Conservation (phyloP, 495 filamentous ascomycete species). For the Geopyxis carbonaria region DNA sequence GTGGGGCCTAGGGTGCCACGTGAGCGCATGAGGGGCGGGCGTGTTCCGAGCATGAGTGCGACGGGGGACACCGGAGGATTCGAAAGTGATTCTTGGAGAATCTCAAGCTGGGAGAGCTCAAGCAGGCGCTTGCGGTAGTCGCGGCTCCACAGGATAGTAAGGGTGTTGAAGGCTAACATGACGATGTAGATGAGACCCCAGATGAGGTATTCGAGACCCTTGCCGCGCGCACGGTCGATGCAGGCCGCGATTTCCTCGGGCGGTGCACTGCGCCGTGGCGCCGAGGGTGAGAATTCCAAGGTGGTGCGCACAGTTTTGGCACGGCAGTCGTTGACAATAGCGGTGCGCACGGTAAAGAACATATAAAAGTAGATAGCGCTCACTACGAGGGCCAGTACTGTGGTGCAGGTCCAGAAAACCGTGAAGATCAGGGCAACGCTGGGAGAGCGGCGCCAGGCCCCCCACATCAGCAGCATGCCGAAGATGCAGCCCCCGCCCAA, state of each 20-base stretch:
- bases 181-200: constrained; percentile 13
- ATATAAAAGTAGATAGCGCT: constrained; percentile 16
- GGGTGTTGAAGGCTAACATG: constrained; percentile 8
- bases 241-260: constrained; percentile 11
- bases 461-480: constrained; percentile 22
- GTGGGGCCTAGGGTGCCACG: too few relatives aligned
- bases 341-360: constrained; percentile 9
- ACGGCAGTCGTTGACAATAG: constrained; percentile 1
- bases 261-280: constrained; percentile 13
- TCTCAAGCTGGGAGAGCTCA: constrained; percentile 9
- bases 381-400: constrained; percentile 11
- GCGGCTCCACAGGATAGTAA: constrained; percentile 13
- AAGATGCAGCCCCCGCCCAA: constrained; percentile 15
- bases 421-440: constrained; percentile 17
- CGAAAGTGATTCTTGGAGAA: constrained; percentile 1
- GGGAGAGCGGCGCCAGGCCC: constrained; percentile 20
- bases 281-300: constrained; percentile 2
- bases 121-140: constrained; percentile 14
- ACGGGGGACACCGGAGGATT: too few relatives aligned
- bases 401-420: constrained; percentile 13
- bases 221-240: background rate
- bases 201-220: constrained; percentile 2
- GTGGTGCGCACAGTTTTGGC: constrained; percentile 7
- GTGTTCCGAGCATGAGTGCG: too few relatives aligned
- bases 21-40: too few relatives aligned